These are phyloP conservation scores for Dendryphion nanum DNA, from an alignment of 2,329 filamentous ascomycete genomes.

Conservation along the genomic window DNA sequence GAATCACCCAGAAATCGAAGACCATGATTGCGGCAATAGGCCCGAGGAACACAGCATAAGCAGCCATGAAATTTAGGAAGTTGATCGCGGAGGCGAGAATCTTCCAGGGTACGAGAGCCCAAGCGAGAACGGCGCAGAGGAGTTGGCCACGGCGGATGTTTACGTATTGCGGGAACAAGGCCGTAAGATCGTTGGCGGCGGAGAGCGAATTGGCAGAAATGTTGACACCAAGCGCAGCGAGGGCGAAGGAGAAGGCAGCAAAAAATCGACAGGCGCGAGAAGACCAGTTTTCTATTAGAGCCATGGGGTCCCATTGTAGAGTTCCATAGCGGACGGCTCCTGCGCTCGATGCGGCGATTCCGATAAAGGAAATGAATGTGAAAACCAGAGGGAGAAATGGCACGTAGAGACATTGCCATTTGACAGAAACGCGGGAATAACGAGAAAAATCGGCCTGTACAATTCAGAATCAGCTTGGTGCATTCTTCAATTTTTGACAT, in stretches of 20 bases:
- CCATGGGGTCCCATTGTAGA: constrained; percentile 46
- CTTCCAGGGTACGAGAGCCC: constrained; percentile 49
- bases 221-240: constrained; percentile 54
- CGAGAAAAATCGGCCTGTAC: constrained; percentile 56
- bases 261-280: constrained; percentile 43
- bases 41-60: constrained; percentile 64
- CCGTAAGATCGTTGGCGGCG: constrained; percentile 55
- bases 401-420: constrained; percentile 52
- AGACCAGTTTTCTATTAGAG: constrained; percentile 38
- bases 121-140: constrained; percentile 44
- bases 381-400: constrained; percentile 53
- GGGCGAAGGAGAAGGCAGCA: constrained; percentile 43
- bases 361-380: constrained; percentile 55
- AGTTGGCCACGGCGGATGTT: constrained; percentile 52
- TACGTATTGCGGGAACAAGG: constrained; percentile 53
- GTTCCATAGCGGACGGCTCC: constrained; percentile 52
- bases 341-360: constrained; percentile 59
- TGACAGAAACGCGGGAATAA: constrained; percentile 48
- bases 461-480: too few relatives aligned
- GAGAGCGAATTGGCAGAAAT: constrained; percentile 54
- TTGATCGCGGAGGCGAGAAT: constrained; percentile 43
- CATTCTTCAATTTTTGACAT: too few relatives aligned
- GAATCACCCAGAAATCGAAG: constrained; percentile 61
- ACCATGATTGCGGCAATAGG: constrained; percentile 62
- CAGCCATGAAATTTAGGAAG: constrained; percentile 62